Conservation (phyloP, 176 grass and related monocot genomes). For the Bromus sterilis region DNA sequence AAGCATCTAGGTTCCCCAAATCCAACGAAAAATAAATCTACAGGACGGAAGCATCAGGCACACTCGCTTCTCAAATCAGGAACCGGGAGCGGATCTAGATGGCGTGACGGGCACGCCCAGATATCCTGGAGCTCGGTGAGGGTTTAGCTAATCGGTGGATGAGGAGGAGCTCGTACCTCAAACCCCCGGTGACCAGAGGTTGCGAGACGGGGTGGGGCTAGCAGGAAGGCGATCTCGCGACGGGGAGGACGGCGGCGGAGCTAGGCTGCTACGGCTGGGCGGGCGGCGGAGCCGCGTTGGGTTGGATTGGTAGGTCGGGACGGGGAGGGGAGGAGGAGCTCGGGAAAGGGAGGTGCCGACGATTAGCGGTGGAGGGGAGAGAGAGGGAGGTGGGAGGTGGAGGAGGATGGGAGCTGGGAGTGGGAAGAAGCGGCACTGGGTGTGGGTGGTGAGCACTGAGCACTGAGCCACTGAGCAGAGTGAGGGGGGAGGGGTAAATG, state of each 20-base stretch:
- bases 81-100: neutral
- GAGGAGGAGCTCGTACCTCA: neutral
- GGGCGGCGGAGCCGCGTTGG: neutral
- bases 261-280: neutral
- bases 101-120: neutral
- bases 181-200: too few species aligned
- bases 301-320: neutral
- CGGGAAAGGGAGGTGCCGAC: neutral
- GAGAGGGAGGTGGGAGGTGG: neutral
- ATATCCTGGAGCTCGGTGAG: neutral
- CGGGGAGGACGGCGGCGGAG: neutral
- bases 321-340: neutral
- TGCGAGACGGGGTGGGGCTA: too few species aligned
- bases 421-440: neutral
- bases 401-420: neutral
- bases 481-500: neutral
- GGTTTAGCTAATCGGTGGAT: neutral
- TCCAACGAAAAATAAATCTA: neutral
- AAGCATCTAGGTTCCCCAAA: neutral
- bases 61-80: constrained; percentile 5
- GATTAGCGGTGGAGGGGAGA: neutral
- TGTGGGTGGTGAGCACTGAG: neutral
- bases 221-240: neutral
- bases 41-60: neutral
- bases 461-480: neutral